phyloP scores from a whole-genome alignment of 805 yeast species.

The Zygoascus bituminiphila region DNA sequence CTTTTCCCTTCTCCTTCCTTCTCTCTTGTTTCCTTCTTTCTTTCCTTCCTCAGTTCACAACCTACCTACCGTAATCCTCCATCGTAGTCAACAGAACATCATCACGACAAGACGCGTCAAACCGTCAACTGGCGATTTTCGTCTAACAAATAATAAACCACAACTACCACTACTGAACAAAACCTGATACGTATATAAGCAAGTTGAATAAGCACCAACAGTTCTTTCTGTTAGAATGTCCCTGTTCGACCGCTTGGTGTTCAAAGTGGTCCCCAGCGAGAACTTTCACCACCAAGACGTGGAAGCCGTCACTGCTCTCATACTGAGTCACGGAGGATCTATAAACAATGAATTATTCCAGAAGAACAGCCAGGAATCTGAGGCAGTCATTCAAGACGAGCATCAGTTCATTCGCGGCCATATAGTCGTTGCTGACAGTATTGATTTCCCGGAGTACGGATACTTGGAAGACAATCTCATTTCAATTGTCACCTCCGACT shows the following conservation, averaged over 20 bases:
- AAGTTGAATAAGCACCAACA: too few relatives aligned
- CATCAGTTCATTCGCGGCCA: not conserved
- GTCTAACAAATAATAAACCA: too few relatives aligned
- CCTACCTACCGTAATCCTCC: too few relatives aligned
- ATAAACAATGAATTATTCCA: not conserved
- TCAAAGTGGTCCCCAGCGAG: not conserved
- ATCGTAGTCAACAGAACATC: too few relatives aligned
- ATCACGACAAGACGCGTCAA: too few relatives aligned
- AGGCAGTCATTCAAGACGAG: not conserved
- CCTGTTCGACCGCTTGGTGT: conserved; percentile 2
- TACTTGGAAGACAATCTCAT: conserved; percentile 45
- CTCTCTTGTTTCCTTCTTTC: too few relatives aligned
- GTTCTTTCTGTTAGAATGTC: not conserved
- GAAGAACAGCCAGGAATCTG: not conserved
- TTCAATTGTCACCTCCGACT: conserved; percentile 55
- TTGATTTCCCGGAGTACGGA: conserved; percentile 44
- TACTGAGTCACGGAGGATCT: not conserved
- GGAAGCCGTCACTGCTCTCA: conserved; percentile 1
- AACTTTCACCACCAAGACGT: conserved; percentile 4
- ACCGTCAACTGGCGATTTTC: too few relatives aligned
- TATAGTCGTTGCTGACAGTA: conserved; percentile 41
- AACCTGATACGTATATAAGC: too few relatives aligned
- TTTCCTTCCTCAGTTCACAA: too few relatives aligned
- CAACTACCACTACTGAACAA: too few relatives aligned
- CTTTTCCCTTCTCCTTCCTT: too few relatives aligned